Conservation (phyloP, 805 yeast genomes). For the Cyberlindnera nakhonratchasimensis region DNA sequence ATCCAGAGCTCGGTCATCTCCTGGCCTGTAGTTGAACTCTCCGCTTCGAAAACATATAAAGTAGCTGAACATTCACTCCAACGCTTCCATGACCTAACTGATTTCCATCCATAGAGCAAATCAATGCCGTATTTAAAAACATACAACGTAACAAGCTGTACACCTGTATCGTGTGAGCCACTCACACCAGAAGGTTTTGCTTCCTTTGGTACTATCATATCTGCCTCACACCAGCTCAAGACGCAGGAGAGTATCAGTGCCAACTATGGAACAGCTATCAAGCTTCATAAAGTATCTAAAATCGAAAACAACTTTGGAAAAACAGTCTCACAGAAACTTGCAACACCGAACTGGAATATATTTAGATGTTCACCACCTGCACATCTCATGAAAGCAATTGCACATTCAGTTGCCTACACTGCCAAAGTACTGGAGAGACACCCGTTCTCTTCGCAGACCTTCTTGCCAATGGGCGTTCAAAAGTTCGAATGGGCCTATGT, state of each 20-base stretch:
- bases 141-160: constrained; percentile 26
- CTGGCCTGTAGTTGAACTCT: no score
- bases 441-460: constrained; percentile 85
- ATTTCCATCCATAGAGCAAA: no score
- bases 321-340: constrained; percentile 44
- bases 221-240: constrained; percentile 69
- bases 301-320: constrained; percentile 47
- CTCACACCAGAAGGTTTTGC: constrained; percentile 66
- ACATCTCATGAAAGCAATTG: constrained; percentile 38
- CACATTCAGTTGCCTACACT: constrained; percentile 15
- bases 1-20: background rate
- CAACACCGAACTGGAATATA: constrained; percentile 74
- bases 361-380: constrained; percentile 77
- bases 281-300: constrained; percentile 70
- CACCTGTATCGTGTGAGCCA: constrained; percentile 40
- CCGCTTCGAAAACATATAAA: no score
- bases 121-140: constrained; percentile 34
- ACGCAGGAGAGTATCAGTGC: constrained; percentile 47
- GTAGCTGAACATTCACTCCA: no score
- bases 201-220: constrained; percentile 71
- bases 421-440: constrained; percentile 80
- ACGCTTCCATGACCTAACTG: no score
- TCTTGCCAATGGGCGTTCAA: constrained; percentile 83
- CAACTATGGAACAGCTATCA: constrained; percentile 91
- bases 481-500: constrained; percentile 51